phyloP scores from a whole-genome alignment of 1,284 basidiomycete species.

The Tilletia setariae region DNA sequence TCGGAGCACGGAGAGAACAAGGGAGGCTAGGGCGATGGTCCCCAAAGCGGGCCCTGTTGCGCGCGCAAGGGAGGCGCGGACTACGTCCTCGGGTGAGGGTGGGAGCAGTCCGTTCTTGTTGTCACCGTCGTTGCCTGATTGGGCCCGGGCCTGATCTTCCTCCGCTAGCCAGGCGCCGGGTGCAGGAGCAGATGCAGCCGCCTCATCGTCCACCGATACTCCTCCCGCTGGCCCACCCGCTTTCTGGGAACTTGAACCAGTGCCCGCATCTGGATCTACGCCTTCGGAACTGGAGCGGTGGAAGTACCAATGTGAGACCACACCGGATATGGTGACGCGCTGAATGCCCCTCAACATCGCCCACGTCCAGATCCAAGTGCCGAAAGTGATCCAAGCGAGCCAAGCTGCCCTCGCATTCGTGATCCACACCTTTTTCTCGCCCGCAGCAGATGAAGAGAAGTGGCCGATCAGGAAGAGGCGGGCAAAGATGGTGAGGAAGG shows the following conservation, averaged over 20 bases:
- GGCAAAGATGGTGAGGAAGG: constrained; percentile 75
- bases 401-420: constrained; percentile 75
- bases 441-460: constrained; percentile 20
- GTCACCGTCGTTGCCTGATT: constrained; percentile 8
- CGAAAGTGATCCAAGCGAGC: constrained; percentile 68
- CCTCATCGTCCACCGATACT: constrained; percentile 3
- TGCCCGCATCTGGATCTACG: not conserved
- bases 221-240: not conserved
- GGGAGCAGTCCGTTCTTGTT: not conserved
- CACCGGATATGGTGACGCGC: constrained; percentile 73
- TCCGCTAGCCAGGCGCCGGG: constrained; percentile 20
- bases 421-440: constrained; percentile 64
- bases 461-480: constrained; percentile 62
- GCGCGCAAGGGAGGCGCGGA: constrained; percentile 73
- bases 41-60: constrained; percentile 78
- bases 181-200: constrained; percentile 1
- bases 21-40: constrained; percentile 70
- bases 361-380: constrained; percentile 86
- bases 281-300: constrained; percentile 62
- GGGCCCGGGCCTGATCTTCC: constrained; percentile 19
- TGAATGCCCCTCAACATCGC: constrained; percentile 77
- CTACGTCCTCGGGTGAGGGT: constrained; percentile 58
- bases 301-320: constrained; percentile 90
- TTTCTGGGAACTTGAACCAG: not conserved
- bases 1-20: constrained; percentile 70